Base-by-base conservation (phyloP, 306 rosid genomes). In the Hippophae tibetana region DNA sequence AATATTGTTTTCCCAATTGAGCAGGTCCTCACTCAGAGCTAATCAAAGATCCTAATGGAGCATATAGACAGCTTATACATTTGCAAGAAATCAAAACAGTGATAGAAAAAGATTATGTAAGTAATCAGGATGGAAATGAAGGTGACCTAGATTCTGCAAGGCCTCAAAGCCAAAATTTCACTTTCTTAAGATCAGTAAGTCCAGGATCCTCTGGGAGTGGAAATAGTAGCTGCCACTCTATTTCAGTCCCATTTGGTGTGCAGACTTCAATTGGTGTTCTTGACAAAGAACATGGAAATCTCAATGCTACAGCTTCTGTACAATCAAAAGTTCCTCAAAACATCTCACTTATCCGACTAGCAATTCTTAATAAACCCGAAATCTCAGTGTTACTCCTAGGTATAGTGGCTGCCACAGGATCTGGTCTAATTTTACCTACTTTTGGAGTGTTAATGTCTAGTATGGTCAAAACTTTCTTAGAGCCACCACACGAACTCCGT, bases 351-450 rank as follows among this genome's bases (percentile, higher is more conserved):
- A 27, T 58, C 25, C 75, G 81, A 53, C 82, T 89, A 49, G 88
- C 88, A 8, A 67, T 56, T 71, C 88, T 89, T 58, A 89, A 89
- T 78, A 89, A 82, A 70, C 88, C 90, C 8, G 96, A 89, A 77
- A 71, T 83, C 73, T 88, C 81, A 51, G 58, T 69, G 13, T 69
- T 89, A 55, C 60, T 83, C 13, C 47, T 79, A 41, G 96, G 90
- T 14, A 59, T 76, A 27, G 23, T 82, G 48, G 89, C 82, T 58
- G 94, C 96, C 40, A 69, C 67, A 14, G 60, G 54, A 70, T 73
- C 56, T 64, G 96, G 94, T 6, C 25, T 71, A 18, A 10, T 81
- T 60, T 66, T 73, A 31, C 94, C 94, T 18, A 10, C 60, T 53
- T 58, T 70, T 13, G 94, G 90, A 56, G 53, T 83, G 57, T 48